Evolutionary conservation across 768 basidiomycete species (phyloP), one percentile per base, ranked within the genome.

Genomic region (Rossbeevera mucosa): DNA sequence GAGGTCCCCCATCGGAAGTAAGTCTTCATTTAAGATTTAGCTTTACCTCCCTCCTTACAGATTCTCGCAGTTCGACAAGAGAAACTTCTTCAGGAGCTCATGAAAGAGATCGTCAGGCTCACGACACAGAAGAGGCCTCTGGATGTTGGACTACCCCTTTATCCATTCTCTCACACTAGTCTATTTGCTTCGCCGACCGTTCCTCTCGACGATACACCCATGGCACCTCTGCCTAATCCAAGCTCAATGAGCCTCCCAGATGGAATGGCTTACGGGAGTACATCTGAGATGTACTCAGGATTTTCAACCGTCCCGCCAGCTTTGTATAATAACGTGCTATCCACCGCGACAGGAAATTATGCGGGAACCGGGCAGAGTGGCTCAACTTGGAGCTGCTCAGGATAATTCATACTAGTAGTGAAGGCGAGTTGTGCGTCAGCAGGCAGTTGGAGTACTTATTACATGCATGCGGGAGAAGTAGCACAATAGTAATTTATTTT

Each of bases 91-190:
- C 90, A 91, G 61, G 87, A 85, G 4, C 74, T 91, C 31, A 91
- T 92, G 90, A 74, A 80, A 43, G 91, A 91, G 63, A 91, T 92
- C 54, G 82, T 92, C 29, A 78, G 84, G 51, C 81, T 90, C 76
- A 92, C 91, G 16, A 82, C 78, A 12, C 88, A 91, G 67, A 84
- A 86, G 63, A 81, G 83, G 58, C 89, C 90, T 16, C 75, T 91
- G 29, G 83, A 88, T 65, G 85, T 90, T 51, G 86, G 86, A 28
- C 78, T 91, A 16, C 89, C 89, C 11, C 74, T 90, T 40, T 91
- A 86, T 72, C 86, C 86, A 4, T 90, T 90, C 65, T 90, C 88
- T n/a, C 81, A 82, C 59, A 71, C 77, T 47, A 76, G 80, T 13
- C 64, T 85, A 38, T 88, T 84, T 70, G 67, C 80, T 54, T 81